These are phyloP conservation scores for Ceratocystis albifundus DNA, from an alignment of 2,329 filamentous ascomycete species.

Conservation along the genomic window DNA sequence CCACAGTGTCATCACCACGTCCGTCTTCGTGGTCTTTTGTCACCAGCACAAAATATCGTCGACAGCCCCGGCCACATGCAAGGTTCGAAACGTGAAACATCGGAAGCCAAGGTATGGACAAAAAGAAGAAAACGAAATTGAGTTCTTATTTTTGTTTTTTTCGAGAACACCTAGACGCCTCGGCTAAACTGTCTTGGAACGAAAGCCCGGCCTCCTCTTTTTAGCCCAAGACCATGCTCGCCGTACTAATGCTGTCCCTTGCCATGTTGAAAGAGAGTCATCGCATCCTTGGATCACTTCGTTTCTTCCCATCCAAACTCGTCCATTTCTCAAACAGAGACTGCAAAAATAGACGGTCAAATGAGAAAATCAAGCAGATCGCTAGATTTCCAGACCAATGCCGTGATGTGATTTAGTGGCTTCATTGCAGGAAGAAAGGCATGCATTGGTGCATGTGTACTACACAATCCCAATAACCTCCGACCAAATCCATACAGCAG, in stretches of 20 bases:
- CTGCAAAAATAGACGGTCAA: too few species aligned
- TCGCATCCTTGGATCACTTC: background rate
- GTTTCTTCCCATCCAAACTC: background rate
- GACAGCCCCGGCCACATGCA: background rate
- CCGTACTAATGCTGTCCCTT: background rate
- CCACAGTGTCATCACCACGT: background rate
- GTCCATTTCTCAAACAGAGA: background rate
- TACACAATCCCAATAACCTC: too few species aligned
- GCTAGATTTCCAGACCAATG: too few species aligned
- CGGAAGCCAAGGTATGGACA: background rate
- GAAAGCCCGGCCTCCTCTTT: background rate
- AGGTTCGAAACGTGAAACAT: slow-evolving; percentile 4
- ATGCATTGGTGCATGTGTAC: too few species aligned
- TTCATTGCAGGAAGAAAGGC: too few species aligned
- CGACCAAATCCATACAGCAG: too few species aligned
- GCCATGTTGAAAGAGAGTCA: background rate
- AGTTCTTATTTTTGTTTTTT: background rate
- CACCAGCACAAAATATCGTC: background rate
- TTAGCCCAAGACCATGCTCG: too few species aligned
- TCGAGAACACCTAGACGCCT: background rate
- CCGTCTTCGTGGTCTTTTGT: background rate
- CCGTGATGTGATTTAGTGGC: too few species aligned
- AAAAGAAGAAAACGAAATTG: background rate
- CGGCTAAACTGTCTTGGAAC: slow-evolving; percentile 5
- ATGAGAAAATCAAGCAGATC: background rate